Percentiles rank a stretch among this genome's conserved stretches.
These are phyloP conservation scores for Coriolopsis trogii DNA, from an alignment of 1,284 basidiomycete genomes.

Conservation along the genomic window DNA sequence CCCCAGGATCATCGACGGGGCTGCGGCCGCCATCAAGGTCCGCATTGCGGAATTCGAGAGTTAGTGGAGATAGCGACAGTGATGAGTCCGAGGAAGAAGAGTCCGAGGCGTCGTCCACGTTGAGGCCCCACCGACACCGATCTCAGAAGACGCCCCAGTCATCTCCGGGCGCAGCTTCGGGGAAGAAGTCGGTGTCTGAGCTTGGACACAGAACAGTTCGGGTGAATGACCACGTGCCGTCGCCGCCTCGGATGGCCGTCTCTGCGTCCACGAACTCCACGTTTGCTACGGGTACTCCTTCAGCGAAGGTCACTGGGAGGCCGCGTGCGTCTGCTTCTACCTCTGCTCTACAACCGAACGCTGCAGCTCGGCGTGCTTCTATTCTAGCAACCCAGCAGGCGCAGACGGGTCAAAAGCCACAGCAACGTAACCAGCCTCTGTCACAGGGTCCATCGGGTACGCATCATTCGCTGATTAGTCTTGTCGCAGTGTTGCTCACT, in stretches of 20 bases:
- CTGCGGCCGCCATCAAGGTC: slow-evolving; percentile 22
- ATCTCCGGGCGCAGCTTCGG: slow-evolving; percentile 9
- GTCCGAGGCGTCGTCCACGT: slow-evolving; percentile 40
- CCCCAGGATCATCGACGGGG: slow-evolving; percentile 29
- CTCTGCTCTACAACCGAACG: slow-evolving; percentile 42
- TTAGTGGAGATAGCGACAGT: slow-evolving; percentile 20
- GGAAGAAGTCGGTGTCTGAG: slow-evolving; percentile 31
- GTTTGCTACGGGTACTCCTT: slow-evolving; percentile 4
- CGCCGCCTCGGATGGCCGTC: slow-evolving; percentile 23
- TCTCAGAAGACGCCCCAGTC: slow-evolving; percentile 30
- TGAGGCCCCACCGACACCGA: slow-evolving; percentile 36
- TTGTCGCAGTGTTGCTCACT: slow-evolving; percentile 1
- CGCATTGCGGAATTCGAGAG: slow-evolving; percentile 16
- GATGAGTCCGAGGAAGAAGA: slow-evolving; percentile 38
- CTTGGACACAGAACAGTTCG: slow-evolving; percentile 29
- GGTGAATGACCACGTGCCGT: slow-evolving; percentile 1
- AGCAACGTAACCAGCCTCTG: slow-evolving; percentile 7
- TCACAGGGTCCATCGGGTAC: slow-evolving; percentile 17
- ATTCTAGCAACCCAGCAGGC: slow-evolving; percentile 26
- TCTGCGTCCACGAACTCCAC: slow-evolving; percentile 18
- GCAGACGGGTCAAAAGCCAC: slow-evolving; percentile 4
- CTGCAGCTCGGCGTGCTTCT: slow-evolving; percentile 41
- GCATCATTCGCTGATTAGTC: not conserved
- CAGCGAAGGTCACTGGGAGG: slow-evolving; percentile 24
- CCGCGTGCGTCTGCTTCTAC: slow-evolving; percentile 39